A percentile compares a stretch with the other conserved stretches of the same genome.
These are phyloP conservation scores for Penicillium bovifimosum DNA, from an alignment of 495 filamentous ascomycete genomes.

Conservation along the genomic window DNA sequence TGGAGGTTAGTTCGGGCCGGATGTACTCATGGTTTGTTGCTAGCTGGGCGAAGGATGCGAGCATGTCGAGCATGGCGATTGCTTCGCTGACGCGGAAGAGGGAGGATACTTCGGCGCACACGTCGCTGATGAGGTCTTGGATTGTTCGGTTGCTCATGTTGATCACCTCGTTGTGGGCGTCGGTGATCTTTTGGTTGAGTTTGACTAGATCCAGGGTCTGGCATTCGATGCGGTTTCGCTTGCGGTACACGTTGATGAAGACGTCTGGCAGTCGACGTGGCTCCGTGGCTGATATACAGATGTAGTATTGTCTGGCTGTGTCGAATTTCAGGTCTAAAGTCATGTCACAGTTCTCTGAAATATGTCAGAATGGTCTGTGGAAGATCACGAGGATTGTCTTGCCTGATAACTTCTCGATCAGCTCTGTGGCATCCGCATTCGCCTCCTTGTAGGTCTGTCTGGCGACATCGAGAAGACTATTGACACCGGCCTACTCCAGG, in stretches of 20 bases:
- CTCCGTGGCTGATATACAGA: constrained; percentile 61
- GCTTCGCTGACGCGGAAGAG: constrained; percentile 78
- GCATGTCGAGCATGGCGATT: constrained; percentile 88
- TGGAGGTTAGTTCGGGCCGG: constrained; percentile 68
- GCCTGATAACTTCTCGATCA: constrained; percentile 61
- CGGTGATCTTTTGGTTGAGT: constrained; percentile 64
- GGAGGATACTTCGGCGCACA: constrained; percentile 59
- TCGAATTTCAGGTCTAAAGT: constrained; percentile 68
- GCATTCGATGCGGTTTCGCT: constrained; percentile 71
- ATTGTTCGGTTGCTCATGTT: constrained; percentile 65
- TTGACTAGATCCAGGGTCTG: constrained; percentile 81
- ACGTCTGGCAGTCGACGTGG: constrained; percentile 61
- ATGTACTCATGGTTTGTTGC: constrained; percentile 75
- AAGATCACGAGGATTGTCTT: constrained; percentile 7
- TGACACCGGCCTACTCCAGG: constrained; percentile 62
- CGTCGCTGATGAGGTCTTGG: constrained; percentile 59
- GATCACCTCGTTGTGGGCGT: constrained; percentile 76
- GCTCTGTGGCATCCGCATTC: constrained; percentile 66
- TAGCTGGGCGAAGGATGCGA: constrained; percentile 74
- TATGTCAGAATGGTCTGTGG: constrained; percentile 16
- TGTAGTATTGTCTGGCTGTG: constrained; percentile 69
- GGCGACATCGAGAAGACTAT: constrained; percentile 82
- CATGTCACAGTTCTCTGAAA: constrained; percentile 53
- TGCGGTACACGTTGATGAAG: constrained; percentile 71
- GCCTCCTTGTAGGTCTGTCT: constrained; percentile 82